Base-by-base conservation (phyloP, 2,329 filamentous ascomycete species). In the Fusarium oligoseptatum region DNA sequence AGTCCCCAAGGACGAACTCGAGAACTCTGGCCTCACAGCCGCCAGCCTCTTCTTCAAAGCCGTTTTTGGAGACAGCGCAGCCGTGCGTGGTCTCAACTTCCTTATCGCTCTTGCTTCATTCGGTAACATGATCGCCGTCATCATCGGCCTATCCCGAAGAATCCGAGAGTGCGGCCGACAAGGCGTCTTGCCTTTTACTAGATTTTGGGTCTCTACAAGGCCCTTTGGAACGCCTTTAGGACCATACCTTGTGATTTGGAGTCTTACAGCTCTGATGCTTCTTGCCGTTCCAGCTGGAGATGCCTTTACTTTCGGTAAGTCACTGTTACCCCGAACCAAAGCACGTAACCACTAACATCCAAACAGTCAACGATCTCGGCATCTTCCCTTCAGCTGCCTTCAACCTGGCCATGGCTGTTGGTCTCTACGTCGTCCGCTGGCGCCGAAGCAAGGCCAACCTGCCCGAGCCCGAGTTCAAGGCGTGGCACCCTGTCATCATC, bases 141-240 rank as follows among this genome's bases (percentile, higher is more conserved):
- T 90, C 20, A 85, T 92, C 61, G 88, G 88, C 0, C 80, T 84
- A 10, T 90, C 89, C 0, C 84, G 90, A 24, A 80, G 90, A 72
- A 87, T 92, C 60, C 85, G 90, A 12, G 90, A 92, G 78, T 90
- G 88, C 69, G 90, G 89, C 15, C 85, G 88, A 67, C 89, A 91
- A 82, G 90, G 90, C 9, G 88, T 91, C 1, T 83, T 92, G 7
- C 90, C 90, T 0, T 91, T 81, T 39, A 85, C 90, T 3, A 79
- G 80, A 2, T 88, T 92, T 71, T 92, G 90, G 90, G 89, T 88
- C 0, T 90, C 88, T 0, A 92, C 90, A 0, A 86, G 85, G 66
- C 91, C 91, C 0, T 92, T 92, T 67, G 90, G 90, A 3, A 93
- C 91, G 0, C 90, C 91, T 0, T 77, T 91, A 0, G 90, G 89